Evolutionary conservation across 345 rosid genomes (phyloP).

Genomic region (Alliaria petiolata): DNA sequence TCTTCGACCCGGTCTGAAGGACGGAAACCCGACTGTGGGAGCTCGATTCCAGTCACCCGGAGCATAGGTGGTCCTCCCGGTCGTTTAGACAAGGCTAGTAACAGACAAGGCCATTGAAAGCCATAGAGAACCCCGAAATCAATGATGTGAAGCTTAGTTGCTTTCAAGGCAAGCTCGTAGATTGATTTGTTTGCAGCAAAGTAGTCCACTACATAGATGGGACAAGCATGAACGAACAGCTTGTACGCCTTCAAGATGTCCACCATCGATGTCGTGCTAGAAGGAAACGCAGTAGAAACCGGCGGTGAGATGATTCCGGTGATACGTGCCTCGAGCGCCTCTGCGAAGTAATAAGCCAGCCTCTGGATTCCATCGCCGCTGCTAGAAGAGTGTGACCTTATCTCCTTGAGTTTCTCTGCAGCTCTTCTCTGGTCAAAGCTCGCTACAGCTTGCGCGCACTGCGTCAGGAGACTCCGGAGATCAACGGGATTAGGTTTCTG

Average conservation of each 20-base stretch:
- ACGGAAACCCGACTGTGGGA: slow-evolving; percentile 76
- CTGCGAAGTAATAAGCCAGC: slow-evolving; percentile 71
- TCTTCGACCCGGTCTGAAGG: slow-evolving; percentile 72
- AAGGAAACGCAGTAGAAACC: slow-evolving; percentile 35
- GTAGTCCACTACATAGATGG: slow-evolving; percentile 51
- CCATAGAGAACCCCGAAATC: slow-evolving; percentile 80
- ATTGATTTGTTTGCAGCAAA: slow-evolving; percentile 51
- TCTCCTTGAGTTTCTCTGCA: slow-evolving; percentile 65
- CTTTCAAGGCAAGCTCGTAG: slow-evolving; percentile 38
- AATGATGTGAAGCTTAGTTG: slow-evolving; percentile 58
- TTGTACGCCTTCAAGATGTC: slow-evolving; percentile 53
- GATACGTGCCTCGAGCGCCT: slow-evolving; percentile 76
- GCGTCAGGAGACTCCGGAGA: slow-evolving; percentile 55
- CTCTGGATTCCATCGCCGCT: slow-evolving; percentile 76
- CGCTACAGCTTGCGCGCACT: slow-evolving; percentile 82
- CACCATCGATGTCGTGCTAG: slow-evolving; percentile 46
- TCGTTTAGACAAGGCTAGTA: slow-evolving; percentile 45
- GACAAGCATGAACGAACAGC: slow-evolving; percentile 47
- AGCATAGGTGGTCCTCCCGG: slow-evolving; percentile 58
- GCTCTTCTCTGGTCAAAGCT: slow-evolving; percentile 62
- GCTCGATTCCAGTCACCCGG: slow-evolving; percentile 69
- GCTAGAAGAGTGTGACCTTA: slow-evolving; percentile 62
- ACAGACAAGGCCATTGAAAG: slow-evolving; percentile 83
- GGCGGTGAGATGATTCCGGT: slow-evolving; percentile 40
- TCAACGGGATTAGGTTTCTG: slow-evolving; percentile 49